Evolutionary conservation across 1,139 yeast genomes (phyloP).

Genomic region (Suhomyces coccinellae): DNA sequence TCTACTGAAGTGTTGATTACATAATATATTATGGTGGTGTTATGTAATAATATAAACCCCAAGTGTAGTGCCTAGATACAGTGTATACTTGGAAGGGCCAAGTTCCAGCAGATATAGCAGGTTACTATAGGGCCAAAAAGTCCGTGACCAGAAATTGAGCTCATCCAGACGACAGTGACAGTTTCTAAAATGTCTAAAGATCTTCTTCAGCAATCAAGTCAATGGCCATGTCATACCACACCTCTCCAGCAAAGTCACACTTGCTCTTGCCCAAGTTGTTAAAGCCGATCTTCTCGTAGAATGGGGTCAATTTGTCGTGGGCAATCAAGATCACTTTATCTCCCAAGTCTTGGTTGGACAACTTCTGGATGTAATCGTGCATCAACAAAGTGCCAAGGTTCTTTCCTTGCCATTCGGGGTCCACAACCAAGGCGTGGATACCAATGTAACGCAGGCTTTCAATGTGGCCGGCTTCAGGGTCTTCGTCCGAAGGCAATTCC

Average conservation of each 20-base stretch:
- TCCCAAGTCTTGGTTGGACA: conserved; percentile 85
- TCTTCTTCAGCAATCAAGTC: conserved; percentile 65
- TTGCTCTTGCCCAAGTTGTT: conserved; percentile 59
- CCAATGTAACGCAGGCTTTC: conserved; percentile 78
- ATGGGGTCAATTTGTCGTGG: conserved; percentile 66
- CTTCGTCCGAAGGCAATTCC: conserved; percentile 53
- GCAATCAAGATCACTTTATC: conserved; percentile 74
- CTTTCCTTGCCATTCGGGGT: conserved; percentile 76
- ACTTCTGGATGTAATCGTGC: conserved; percentile 87
- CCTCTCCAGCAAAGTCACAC: conserved; percentile 58
- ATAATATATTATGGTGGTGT: conserved; percentile 1
- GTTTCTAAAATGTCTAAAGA: conserved; percentile 2
- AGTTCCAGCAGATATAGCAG: too few relatives aligned
- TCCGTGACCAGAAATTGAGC: too few relatives aligned
- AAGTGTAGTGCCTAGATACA: neutral
- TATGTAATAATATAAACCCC: neutral
- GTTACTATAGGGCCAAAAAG: too few relatives aligned
- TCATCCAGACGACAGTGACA: too few relatives aligned
- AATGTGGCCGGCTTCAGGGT: conserved; percentile 60
- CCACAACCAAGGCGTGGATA: conserved; percentile 77
- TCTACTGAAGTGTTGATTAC: neutral
- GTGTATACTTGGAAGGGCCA: too few relatives aligned
- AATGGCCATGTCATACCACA: conserved; percentile 68
- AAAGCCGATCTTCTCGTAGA: conserved; percentile 82
- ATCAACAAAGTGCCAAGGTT: conserved; percentile 79